Evolutionary conservation across 257 asterid species (phyloP), one percentile per base, ranked within the genome.

Genomic region (Capsicum rhomboideum): DNA sequence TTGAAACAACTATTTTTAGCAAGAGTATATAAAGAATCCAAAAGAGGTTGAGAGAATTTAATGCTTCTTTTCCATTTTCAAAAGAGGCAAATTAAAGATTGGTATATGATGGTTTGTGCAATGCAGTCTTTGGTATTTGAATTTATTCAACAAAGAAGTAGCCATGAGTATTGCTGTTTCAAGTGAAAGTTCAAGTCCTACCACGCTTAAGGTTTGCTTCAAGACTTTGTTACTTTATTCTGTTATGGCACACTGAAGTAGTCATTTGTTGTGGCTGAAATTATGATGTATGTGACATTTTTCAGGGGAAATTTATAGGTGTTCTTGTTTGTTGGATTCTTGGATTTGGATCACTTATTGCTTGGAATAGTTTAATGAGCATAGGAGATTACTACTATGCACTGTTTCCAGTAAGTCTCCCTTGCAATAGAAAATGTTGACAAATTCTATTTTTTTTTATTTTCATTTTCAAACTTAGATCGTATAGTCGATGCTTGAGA

Each of bases 351-450:
- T 86, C 97, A n/a, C 97, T 94, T 31, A 86, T 95, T 23, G 86
- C 98, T 46, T 94, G 97, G 99, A 92, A 92, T 53, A 94, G 97
- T 77, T 93, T 95, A 97, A 84, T 92, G 4, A 95, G 97, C 6
- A 94, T 94, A 31, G 84, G 87, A 49, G 99, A 95, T 88, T 95
- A 95, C 84, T 93, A 93, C 85, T 94, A 94, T 72, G 79, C 64
- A 3, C 21, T 95, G 83, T 95, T 91, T 82, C 97, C 98, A 4
- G 98, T 93, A 44, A 86, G 94, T 75, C 44, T 14, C 6, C 31
- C 53, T 23, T 16, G 11, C 67, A 31, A 31, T 67, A 34, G 46
- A 31, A 64, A 64, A 23, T 12, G 17, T 16, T 66, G 14, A 66
- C 44, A 16, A 2, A 20, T 61, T 61, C 18, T 66, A 66, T 7